Base-by-base conservation (phyloP, 2,329 filamentous ascomycete genomes). In the Trichoderma sp. region DNA sequence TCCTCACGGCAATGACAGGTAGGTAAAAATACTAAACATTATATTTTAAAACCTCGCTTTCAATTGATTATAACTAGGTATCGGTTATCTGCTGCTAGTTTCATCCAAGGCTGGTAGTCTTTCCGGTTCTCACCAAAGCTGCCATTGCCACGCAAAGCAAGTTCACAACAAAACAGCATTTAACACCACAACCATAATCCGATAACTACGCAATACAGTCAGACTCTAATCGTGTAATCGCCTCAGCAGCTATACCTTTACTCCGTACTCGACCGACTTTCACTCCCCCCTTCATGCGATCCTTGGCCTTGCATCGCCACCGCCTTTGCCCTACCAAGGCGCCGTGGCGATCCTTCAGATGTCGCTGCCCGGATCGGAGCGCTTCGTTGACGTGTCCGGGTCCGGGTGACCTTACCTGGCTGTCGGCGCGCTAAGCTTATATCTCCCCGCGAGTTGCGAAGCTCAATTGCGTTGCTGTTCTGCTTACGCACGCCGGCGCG, bases 381-480 rank as follows among this genome's bases (percentile, higher is more conserved):
- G 88, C 47, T 91, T 91, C 91, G 78, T 91, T 78, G 91, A 93
- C 77, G 79, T 91, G 62, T 90, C 88, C 2, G 91, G 91, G 62
- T 90, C 89, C 15, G 76, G 39, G 39, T 91, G 36, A 92, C 90
- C 3, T 91, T 91, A 3, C 77, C 84, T 92, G 47, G 88, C 88
- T 68, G 90, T 90, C 78, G 88, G 88, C 15, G 86, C 88, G 0
- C 79, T 92, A 32, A 88, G 86, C 72, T 82, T 92, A 17, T 89
- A 88, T 74, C 82, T 92, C 17, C 90, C 90, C 0, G 85, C 85
- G 39, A 36, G 4, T 80, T 91, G 70, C 84, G 89, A 55, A 55
- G 87, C 87, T 15, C 32, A 34, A 6, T 36, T 36, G 34, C 83
- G 85, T 57, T 58, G 83, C 83, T 66, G 83, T 83, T 66, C 66